Conservation (phyloP, 2,329 filamentous ascomycete genomes). For the Colletotrichum sansevieriae region DNA sequence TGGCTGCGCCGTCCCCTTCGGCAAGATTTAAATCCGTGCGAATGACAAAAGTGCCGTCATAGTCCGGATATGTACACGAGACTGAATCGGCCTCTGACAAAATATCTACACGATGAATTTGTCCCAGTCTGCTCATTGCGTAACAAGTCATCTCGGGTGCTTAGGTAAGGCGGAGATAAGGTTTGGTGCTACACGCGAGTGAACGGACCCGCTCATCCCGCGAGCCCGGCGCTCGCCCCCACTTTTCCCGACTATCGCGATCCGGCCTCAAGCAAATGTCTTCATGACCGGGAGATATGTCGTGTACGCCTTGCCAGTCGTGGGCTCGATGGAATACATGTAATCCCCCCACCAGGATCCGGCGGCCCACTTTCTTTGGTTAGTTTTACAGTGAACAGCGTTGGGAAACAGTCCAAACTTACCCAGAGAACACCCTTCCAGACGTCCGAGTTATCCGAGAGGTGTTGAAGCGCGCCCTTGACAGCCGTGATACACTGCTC, state of each 20-base stretch:
- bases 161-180: not conserved
- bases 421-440: constrained; percentile 56
- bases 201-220: not conserved
- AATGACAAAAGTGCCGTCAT: constrained; percentile 13
- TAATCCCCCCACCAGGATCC: constrained; percentile 67
- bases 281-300: constrained; percentile 40
- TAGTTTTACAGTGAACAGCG: not conserved
- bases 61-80: constrained; percentile 30
- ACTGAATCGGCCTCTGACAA: not conserved
- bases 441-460: constrained; percentile 63
- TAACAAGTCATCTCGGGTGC: not conserved
- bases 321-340: constrained; percentile 56
- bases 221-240: not conserved
- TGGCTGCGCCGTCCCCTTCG: not conserved
- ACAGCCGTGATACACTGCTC: constrained; percentile 60
- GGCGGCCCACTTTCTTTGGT: constrained; percentile 54
- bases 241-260: not conserved
- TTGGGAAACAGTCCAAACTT: not conserved
- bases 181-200: too few relatives aligned
- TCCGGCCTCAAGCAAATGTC: constrained; percentile 26
- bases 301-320: constrained; percentile 52
- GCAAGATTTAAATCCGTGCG: not conserved
- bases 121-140: not conserved
- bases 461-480: constrained; percentile 60
- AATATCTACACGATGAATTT: constrained; percentile 33